phyloP scores from a whole-genome alignment of 2,329 filamentous ascomycete genomes.

The Aspergillus neoniger region DNA sequence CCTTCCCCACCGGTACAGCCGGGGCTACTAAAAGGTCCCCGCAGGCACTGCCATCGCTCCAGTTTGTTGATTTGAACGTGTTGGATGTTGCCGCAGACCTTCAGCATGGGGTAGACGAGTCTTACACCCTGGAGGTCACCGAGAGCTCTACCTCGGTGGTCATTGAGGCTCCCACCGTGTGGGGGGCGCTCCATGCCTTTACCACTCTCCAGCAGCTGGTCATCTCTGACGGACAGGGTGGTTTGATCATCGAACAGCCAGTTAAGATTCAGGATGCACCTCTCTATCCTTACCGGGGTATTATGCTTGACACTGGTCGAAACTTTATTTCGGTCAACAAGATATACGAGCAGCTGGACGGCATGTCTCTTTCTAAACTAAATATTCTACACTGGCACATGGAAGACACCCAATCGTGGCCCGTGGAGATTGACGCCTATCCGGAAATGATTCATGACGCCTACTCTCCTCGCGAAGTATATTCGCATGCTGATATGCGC shows the following conservation, averaged over 20 bases:
- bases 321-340: constrained; percentile 57
- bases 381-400: constrained; percentile 62
- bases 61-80: constrained; percentile 50
- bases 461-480: constrained; percentile 54
- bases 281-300: constrained; percentile 56
- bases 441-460: constrained; percentile 58
- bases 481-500: constrained; percentile 46
- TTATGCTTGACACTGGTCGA: constrained; percentile 58
- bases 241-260: constrained; percentile 55
- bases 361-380: constrained; percentile 58
- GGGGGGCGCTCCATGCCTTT: constrained; percentile 58
- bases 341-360: constrained; percentile 57
- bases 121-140: constrained; percentile 53
- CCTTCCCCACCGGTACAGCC: constrained; percentile 51
- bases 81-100: constrained; percentile 50
- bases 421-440: constrained; percentile 52
- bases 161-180: constrained; percentile 54
- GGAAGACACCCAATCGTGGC: constrained; percentile 59
- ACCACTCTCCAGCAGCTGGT: constrained; percentile 60
- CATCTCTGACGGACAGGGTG: constrained; percentile 49
- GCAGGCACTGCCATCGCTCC: constrained; percentile 39
- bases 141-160: constrained; percentile 44
- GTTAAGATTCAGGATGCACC: constrained; percentile 55
- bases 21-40: constrained; percentile 28
- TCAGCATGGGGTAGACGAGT: constrained; percentile 59